Evolutionary conservation across 2,329 filamentous ascomycete species (phyloP), one percentile per base, ranked within the genome.

Genomic region (Epichloe gansuensis): DNA sequence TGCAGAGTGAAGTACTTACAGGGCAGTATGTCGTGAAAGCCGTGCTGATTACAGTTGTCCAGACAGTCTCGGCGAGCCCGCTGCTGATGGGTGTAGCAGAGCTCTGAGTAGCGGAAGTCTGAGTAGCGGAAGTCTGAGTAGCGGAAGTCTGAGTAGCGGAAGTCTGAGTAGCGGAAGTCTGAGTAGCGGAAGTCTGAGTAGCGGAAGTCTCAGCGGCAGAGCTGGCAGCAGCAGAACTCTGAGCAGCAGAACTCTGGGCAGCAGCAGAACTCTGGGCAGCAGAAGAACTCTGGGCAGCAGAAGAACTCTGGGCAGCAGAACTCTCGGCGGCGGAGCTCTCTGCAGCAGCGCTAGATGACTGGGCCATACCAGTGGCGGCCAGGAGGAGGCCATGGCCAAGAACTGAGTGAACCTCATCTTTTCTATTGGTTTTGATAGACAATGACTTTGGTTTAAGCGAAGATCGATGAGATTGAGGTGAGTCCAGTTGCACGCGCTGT

Each of bases 11-110:
- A 17, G 15, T 9, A 65, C 67, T 59, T 65, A 73, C 70, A 15
- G 73, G 72, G 58, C 73, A 75, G 62, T 67, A 70, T 44, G 70
- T 70, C 39, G 69, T 67, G 59, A 68, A 72, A 53, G 64, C 61
- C 11, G 66, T 67, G 48, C 65, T 63, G 51, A 68, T 57, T 50
- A 70, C 63, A n/a, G 70, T 72, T 25, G 69, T 69, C 56, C 60
- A 65, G 21, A 53, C 55, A 39, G 57, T 52, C 51, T 58, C 34
- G 13, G 25, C 3, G 8, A 15, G 15, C 23, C 12, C n/a, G 34
- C 43, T 37, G 12, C 5, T 11, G 31, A 28, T 8, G 42, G 49
- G 6, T 17, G 37, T 2, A 31, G 46, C 39, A 34, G 50, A 51
- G 50, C 38, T 48, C 13, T 13, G 6, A n/a, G 21, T 11, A 4